Conservation (phyloP, 176 grass and related monocot genomes). For the Lolium perenne region DNA sequence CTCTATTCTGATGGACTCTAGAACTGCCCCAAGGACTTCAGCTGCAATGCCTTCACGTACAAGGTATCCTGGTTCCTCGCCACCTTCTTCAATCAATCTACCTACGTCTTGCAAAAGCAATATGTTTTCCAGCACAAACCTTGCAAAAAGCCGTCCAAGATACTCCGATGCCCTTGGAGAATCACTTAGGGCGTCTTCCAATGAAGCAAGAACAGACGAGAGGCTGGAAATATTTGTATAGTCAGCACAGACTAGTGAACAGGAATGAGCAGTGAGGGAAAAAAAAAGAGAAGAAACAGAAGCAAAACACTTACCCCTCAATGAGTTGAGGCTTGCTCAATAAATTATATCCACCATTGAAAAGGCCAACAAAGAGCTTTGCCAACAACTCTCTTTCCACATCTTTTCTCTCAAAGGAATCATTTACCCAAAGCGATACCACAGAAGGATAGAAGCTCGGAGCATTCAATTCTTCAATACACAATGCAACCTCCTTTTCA, state of each 20-base stretch:
- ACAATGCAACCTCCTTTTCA: conserved; percentile 80
- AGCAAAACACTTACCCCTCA: conserved; percentile 64
- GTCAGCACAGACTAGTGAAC: conserved; percentile 11
- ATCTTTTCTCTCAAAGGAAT: conserved; percentile 95
- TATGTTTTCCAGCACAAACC: conserved; percentile 67
- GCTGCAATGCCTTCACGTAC: conserved; percentile 68
- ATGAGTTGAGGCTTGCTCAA: conserved; percentile 70
- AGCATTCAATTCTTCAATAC: conserved; percentile 94
- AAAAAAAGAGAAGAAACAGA: not conserved
- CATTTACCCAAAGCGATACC: conserved; percentile 88
- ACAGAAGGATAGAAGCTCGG: conserved; percentile 77
- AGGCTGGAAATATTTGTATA: conserved; percentile 54
- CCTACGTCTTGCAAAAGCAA: conserved; percentile 68
- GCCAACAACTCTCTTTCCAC: conserved; percentile 82
- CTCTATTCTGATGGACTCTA: conserved; percentile 63
- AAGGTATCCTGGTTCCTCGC: conserved; percentile 71
- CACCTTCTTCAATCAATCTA: conserved; percentile 73
- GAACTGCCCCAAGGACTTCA: conserved; percentile 67
- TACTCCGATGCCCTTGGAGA: conserved; percentile 85
- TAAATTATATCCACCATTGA: conserved; percentile 62
- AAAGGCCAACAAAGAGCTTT: conserved; percentile 83
- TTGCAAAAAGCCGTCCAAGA: conserved; percentile 78
- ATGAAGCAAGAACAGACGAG: conserved; percentile 59
- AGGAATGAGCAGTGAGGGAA: not conserved
- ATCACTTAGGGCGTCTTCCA: conserved; percentile 94